A percentile compares a stretch with the other conserved stretches of the same genome.
Conservation (phyloP, 2,329 filamentous ascomycete genomes). For the Cryphonectria naterciae region DNA sequence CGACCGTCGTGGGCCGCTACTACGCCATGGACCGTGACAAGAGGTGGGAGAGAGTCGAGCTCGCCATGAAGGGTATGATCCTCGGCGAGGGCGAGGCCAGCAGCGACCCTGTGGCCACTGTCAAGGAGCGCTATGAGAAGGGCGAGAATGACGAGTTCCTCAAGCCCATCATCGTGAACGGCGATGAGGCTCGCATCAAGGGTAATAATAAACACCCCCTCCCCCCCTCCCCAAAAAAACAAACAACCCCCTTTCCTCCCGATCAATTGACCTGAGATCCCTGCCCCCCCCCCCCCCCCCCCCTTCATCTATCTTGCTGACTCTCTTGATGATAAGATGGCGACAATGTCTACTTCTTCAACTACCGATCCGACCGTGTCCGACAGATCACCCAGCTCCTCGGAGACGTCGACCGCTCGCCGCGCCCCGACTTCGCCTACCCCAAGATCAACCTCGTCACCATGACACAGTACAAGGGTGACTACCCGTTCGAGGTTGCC, state of each 20-base stretch:
- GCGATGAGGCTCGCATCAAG: constrained; percentile 83
- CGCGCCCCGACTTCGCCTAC: constrained; percentile 88
- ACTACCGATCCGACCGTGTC: constrained; percentile 98
- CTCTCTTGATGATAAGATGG: constrained; percentile 63
- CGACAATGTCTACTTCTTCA: constrained; percentile 99
- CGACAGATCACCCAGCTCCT: constrained; percentile 95
- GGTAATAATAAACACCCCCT: constrained; percentile 51
- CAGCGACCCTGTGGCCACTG: constrained; percentile 81
- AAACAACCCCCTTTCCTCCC: too few species aligned
- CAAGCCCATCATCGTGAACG: constrained; percentile 94
- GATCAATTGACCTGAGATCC: too few species aligned
- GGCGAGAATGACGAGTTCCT: constrained; percentile 96
- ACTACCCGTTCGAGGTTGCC: constrained; percentile 89
- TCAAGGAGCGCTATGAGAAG: constrained; percentile 85
- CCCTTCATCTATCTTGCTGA: constrained; percentile 19
- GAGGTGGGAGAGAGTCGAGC: constrained; percentile 93
- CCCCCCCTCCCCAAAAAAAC: neutral
- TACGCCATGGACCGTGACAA: constrained; percentile 99
- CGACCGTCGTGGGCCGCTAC: constrained; percentile 93
- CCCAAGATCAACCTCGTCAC: constrained; percentile 91
- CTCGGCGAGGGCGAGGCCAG: constrained; percentile 85
- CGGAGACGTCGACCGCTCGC: constrained; percentile 89
- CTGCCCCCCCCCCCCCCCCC: too few species aligned
- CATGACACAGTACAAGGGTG: constrained; percentile 98
- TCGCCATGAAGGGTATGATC: constrained; percentile 86